Percentiles rank a stretch among this genome's conserved stretches.
phyloP scores from a whole-genome alignment of 2,329 filamentous ascomycete species.

The Chrysosphaeria jannelii region DNA sequence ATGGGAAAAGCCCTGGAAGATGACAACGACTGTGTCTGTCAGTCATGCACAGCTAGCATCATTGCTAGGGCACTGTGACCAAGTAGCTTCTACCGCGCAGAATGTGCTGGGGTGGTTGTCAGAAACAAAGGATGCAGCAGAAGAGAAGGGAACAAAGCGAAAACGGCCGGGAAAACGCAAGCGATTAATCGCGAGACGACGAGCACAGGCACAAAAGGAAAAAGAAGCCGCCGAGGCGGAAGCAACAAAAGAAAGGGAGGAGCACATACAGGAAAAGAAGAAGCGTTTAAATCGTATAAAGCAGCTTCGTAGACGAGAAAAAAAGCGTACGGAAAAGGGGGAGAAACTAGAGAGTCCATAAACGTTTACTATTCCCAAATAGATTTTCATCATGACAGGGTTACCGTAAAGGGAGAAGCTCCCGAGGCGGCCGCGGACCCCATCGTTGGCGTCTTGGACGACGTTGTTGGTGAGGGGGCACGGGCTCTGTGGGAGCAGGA shows the following conservation, averaged over 20 bases:
- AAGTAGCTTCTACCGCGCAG: slow-evolving; percentile 1
- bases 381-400: too few relatives aligned
- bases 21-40: too few relatives aligned
- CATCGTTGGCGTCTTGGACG: too few relatives aligned
- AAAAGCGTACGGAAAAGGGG: slow-evolving; percentile 14
- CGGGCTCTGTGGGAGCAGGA: too few relatives aligned
- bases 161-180: slow-evolving; percentile 25
- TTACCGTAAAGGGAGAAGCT: too few relatives aligned
- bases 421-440: too few relatives aligned
- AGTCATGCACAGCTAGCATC: background rate
- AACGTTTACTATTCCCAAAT: too few relatives aligned
- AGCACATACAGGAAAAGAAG: slow-evolving; percentile 27
- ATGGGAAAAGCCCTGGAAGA: too few relatives aligned
- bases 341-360: too few relatives aligned
- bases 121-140: background rate
- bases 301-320: slow-evolving; percentile 25
- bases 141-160: slow-evolving; percentile 8
- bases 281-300: slow-evolving; percentile 27
- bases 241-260: slow-evolving; percentile 18
- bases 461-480: too few relatives aligned
- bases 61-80: background rate
- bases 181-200: slow-evolving; percentile 19
- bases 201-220: slow-evolving; percentile 13
- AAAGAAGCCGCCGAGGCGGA: slow-evolving; percentile 12
- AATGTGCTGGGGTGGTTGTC: slow-evolving; percentile 3